Base-by-base conservation (phyloP, 2,329 filamentous ascomycete species). In the Penicillium sp. region DNA sequence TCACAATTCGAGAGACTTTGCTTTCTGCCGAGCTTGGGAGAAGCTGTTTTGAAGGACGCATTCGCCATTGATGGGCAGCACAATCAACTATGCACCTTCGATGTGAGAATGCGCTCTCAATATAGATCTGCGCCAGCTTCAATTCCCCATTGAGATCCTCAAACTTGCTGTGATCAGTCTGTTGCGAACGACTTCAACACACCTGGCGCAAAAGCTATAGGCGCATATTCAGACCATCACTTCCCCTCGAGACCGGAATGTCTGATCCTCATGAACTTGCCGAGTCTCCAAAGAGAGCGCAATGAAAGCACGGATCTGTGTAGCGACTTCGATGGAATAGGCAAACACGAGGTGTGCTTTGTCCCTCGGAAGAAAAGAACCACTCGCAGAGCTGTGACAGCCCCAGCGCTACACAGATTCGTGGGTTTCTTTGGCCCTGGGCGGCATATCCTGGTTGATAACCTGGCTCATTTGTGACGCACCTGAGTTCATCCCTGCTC, bases 341-440 rank as follows among this genome's bases (percentile, higher is more conserved):
- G 49, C 45, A 54, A 53, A 46, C 47, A 52, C 47, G 23, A 45
- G 36, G 31, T 49, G 59, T 57, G 50, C 42, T 54, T 59, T 51
- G 44, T 47, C 49, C 51, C 42, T 58, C 59, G 61, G 59, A 57
- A 63, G 53, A 51, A 60, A 62, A 56, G 42, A 51, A 51, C 56
- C 52, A 55, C 43, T 57, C 42, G 58, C 54, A 44, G 45, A 49
- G 18, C 47, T 45, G 46, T 53, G 48, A 29, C 42, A 38, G 38
- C 38, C 49, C 34, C 49, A 62, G 43, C 34, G 61, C 56, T 61
- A 62, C 59, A 62, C 59, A 61, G 45, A 58, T 51, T 45, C 59
- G 48, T 53, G 54, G 50, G 29, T 44, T 55, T 57, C 45, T 62
- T 63, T 58, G 29, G 50, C 43, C 52, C 54, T 63, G 54, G 52